phyloP scores from a whole-genome alignment of 257 asterid species.

The Schizonepeta tenuifolia region DNA sequence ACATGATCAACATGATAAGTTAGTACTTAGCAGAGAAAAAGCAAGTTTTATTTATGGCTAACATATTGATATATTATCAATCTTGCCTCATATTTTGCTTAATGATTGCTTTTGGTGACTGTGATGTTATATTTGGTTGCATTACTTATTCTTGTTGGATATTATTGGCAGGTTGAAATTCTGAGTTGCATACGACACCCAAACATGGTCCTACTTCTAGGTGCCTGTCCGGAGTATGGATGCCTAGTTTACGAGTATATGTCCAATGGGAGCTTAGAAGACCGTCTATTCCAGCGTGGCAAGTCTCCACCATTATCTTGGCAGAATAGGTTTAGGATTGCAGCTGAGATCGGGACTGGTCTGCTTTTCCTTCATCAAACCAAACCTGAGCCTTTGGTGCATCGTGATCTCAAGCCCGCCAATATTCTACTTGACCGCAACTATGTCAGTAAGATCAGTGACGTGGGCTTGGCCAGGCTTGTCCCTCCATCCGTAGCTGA shows the following conservation, averaged over 20 bases:
- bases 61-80: neutral
- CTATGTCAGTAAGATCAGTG: conserved; percentile 85
- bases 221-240: conserved; percentile 97
- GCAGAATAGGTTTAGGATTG: conserved; percentile 81
- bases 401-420: conserved; percentile 88
- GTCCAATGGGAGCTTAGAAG: conserved; percentile 94
- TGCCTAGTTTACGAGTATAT: conserved; percentile 87
- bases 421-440: conserved; percentile 85
- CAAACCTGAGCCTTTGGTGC: conserved; percentile 93
- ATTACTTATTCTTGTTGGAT: neutral
- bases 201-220: conserved; percentile 92
- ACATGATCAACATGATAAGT: neutral
- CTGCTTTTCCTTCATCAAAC: conserved; percentile 93
- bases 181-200: conserved; percentile 92
- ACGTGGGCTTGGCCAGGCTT: conserved; percentile 91
- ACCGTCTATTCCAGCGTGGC: conserved; percentile 66
- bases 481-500: conserved; percentile 91
- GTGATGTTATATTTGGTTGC: conserved; percentile 6
- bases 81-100: neutral
- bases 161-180: conserved; percentile 69
- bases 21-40: neutral
- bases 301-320: conserved; percentile 76
- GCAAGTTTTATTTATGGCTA: neutral
- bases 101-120: neutral
- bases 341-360: conserved; percentile 84